A percentile compares a stretch with the other conserved stretches of the same genome.
Conservation (phyloP, 345 rosid species). For the Litchi chinensis region DNA sequence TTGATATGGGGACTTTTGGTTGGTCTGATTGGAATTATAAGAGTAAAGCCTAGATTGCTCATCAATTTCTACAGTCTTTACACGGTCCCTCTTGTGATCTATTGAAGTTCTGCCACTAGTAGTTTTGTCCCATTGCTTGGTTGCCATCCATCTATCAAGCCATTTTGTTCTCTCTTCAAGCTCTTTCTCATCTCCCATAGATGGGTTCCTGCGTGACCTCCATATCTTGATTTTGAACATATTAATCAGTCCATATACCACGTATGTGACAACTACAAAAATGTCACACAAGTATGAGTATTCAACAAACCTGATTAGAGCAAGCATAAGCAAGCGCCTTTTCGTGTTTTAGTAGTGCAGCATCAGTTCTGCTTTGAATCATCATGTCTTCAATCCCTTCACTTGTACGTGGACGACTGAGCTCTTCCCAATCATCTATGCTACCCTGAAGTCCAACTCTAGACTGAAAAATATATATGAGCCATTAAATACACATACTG, state of each 20-base stretch:
- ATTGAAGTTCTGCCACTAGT: conserved; percentile 38
- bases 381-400: conserved; percentile 52
- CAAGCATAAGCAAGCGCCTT: conserved; percentile 67
- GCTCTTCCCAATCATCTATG: conserved; percentile 59
- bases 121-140: conserved; percentile 65
- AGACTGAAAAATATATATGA: conserved; percentile 40
- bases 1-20: conserved; percentile 22
- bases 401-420: conserved; percentile 25
- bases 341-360: conserved; percentile 58
- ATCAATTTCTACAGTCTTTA: conserved; percentile 62
- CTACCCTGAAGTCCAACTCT: conserved; percentile 58
- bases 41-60: conserved; percentile 28
- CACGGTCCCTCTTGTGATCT: conserved; percentile 42
- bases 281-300: background rate
- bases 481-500: no score
- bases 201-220: conserved; percentile 56
- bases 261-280: background rate
- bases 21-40: conserved; percentile 20
- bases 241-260: background rate
- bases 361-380: conserved; percentile 51
- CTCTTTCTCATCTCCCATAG: conserved; percentile 57
- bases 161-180: conserved; percentile 61
- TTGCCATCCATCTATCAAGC: conserved; percentile 87
- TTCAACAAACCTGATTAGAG: conserved; percentile 61
- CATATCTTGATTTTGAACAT: conserved; percentile 45